Base-by-base conservation (phyloP, 2,329 filamentous ascomycete genomes). In the Alternaria angustiovoidea region DNA sequence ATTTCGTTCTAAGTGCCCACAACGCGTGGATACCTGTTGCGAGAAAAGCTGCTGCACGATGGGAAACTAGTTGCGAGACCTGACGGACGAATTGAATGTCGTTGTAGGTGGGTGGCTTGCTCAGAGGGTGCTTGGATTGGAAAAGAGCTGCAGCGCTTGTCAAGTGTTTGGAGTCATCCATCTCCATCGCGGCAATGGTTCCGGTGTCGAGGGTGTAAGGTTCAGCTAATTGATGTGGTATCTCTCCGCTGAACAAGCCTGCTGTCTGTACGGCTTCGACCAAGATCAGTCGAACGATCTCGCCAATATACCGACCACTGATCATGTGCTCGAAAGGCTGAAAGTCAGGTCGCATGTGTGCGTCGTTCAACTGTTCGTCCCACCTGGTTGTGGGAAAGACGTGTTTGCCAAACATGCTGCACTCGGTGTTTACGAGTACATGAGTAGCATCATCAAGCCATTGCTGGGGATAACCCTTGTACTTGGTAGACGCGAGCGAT, bases 301-400 rank as follows among this genome's bases (percentile, higher is more conserved):
- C 88, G 22, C 87, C 88, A 1, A 89, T 78, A 69, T 89, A 89
- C 16, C 86, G 84, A 18, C 88, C 88, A 11, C 86, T 87, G 63
- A 87, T 84, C 78, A 89, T 84, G 68, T 89, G 87, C 69, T 90
- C 88, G 59, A 89, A 81, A 1, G 88, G 88, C 66, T 90, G 88
- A 65, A 89, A 89, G 74, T 88, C 85, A 0, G 87, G 87, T 9
- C 83, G 79, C 16, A 83, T 69, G 67, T 89, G 87, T 6, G 81
- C 81, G 28, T 78, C 74, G 72, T 89, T 89, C 49, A 90, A 79
- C 30, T 82, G 69, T 7, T 88, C 85, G 64, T 90, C 88, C 87
- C 87, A 89, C 14, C 84, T 80, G 6, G 87, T 88, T 65, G 81
- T 83, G 1, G 86, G 85, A 38, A 88, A 80, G 28, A 88, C 81